Percentiles rank a stretch among this genome's conserved stretches.
Evolutionary conservation across 228 moss, liverwort and hornwort genomes (phyloP).

Genomic region (Sphagnum magellanicum): DNA sequence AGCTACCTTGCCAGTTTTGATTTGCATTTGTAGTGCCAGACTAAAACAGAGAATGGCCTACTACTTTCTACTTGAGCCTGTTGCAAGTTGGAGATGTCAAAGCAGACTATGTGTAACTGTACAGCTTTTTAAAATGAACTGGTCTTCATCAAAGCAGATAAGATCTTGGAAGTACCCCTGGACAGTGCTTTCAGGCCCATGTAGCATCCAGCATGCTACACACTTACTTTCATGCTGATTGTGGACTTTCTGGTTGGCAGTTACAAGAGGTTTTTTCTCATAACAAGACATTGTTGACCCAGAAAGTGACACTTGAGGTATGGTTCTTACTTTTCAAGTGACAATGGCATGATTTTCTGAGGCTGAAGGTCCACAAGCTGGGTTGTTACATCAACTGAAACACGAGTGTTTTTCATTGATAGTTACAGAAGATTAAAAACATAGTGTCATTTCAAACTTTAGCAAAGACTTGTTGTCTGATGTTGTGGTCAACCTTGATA

Average conservation of each 20-base stretch:
- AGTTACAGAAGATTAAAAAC: background rate
- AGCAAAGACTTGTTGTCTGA: too few relatives aligned
- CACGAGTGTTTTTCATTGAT: background rate
- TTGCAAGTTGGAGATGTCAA: too few relatives aligned
- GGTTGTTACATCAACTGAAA: background rate
- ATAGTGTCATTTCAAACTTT: too few relatives aligned
- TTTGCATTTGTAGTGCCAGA: background rate
- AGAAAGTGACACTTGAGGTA: conserved; percentile 55
- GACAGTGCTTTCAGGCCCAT: background rate
- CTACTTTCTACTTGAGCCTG: background rate
- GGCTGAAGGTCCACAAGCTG: background rate
- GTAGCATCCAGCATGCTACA: too few relatives aligned
- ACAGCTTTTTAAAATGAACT: background rate
- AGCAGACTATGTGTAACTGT: background rate
- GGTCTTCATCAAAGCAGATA: too few relatives aligned
- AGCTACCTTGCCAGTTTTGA: background rate
- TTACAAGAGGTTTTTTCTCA: conserved; percentile 36
- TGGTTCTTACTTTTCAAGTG: background rate
- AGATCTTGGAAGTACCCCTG: background rate
- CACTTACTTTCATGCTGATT: conserved; percentile 7
- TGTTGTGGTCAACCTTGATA: background rate
- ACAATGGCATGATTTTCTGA: background rate
- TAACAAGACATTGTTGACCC: conserved; percentile 31
- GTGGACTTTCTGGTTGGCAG: conserved; percentile 23
- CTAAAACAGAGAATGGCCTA: background rate